Base-by-base conservation (phyloP, 2,329 filamentous ascomycete genomes). In the Fusarium pininemorale region DNA sequence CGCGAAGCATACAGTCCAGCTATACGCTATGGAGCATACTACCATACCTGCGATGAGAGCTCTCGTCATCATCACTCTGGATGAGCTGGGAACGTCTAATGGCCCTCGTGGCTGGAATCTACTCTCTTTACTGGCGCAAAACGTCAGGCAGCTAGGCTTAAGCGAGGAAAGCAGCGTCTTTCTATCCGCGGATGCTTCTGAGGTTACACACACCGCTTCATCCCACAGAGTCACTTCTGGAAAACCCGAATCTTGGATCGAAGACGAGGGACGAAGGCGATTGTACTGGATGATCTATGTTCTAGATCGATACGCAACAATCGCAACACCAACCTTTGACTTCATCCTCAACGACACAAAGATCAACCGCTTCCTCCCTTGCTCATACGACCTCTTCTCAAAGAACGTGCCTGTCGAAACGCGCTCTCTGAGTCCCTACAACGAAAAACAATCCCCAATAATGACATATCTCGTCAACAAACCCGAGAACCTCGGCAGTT, bases 211-310 rank as follows among this genome's bases (percentile, higher is more conserved):
- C 3, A 81, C 82, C 0, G 83, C 80, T 1, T 82, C 83, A 0
- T 75, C 83, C 9, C 79, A 81, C 9, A 77, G 81, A 57, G 80
- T 84, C 4, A 78, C 78, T 2, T 78, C 80, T 12, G 79, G 80
- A 6, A 80, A 79, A 11, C 84, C 84, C 4, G 80, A 82, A 20
- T 84, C 84, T 3, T 85, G 83, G 83, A 84, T 85, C 35, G 84
- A 85, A 58, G 84, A 85, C 35, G 84, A 85, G 69, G 82, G 84
- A 11, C 77, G 84, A 5, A 74, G 84, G 7, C 80, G 84, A 5
- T 75, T 85, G 1, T 84, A 83, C 57, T 85, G 84, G 84, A 85
- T 85, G 82, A 82, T 85, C 0, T 85, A 85, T 54, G 80, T 85
- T 18, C 79, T 85, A 14, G 84, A 85, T 62, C 79, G 84, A 45